phyloP scores from a whole-genome alignment of 73 alveolate genomes.

The Paraurostyla sp. region DNA sequence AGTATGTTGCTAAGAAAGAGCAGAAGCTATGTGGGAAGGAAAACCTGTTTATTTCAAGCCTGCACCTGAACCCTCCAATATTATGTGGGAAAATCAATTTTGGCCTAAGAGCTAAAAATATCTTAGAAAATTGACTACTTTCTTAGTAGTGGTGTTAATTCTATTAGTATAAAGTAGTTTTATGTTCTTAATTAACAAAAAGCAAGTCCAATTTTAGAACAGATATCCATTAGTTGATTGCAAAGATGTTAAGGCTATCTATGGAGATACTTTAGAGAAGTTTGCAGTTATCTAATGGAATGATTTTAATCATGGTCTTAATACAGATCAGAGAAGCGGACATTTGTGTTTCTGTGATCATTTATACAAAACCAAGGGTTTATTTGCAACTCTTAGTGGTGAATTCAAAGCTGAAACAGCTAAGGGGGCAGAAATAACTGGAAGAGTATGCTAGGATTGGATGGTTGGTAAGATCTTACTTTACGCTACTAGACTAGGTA shows the following conservation, averaged over 20 bases:
- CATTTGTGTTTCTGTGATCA: slow-evolving; percentile 48
- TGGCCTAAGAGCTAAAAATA: background rate
- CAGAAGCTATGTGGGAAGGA: slow-evolving; percentile 42
- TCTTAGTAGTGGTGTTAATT: slow-evolving; percentile 17
- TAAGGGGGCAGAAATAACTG: slow-evolving; percentile 1
- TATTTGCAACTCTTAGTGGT: background rate
- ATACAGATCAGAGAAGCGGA: slow-evolving; percentile 36
- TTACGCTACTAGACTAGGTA: background rate
- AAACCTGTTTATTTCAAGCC: slow-evolving; percentile 60
- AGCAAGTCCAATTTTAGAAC: background rate
- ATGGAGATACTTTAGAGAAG: slow-evolving; percentile 39
- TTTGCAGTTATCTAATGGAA: slow-evolving; percentile 51
- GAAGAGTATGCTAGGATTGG: slow-evolving; percentile 37
- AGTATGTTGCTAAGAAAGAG: slow-evolving; percentile 10
- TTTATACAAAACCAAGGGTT: background rate
- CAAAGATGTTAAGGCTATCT: slow-evolving; percentile 14
- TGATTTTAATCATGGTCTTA: slow-evolving; percentile 12
- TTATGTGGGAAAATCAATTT: slow-evolving; percentile 61
- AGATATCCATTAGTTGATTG: slow-evolving; percentile 56
- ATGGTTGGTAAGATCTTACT: background rate
- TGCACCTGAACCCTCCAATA: slow-evolving; percentile 72
- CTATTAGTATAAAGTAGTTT: slow-evolving; percentile 31
- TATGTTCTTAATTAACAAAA: slow-evolving; percentile 36
- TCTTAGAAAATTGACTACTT: slow-evolving; percentile 33
- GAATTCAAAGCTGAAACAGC: background rate